These are phyloP conservation scores for Lactarius psammicola DNA, from an alignment of 768 basidiomycete genomes.

Conservation along the genomic window DNA sequence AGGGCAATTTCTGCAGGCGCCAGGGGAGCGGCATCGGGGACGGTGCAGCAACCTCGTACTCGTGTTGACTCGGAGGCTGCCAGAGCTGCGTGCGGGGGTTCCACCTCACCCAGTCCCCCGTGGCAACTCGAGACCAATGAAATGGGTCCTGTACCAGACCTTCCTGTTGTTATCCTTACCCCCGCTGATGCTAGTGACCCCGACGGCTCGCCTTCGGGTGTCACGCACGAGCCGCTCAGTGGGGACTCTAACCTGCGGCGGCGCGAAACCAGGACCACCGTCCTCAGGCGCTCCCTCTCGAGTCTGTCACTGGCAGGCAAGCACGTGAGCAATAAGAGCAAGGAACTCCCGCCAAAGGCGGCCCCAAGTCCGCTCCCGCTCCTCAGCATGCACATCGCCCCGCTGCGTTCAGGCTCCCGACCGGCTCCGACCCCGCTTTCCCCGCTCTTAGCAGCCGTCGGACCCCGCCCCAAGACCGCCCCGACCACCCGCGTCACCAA, in stretches of 20 bases:
- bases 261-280: background rate
- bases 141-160: background rate
- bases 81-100: background rate
- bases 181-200: background rate
- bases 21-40: background rate
- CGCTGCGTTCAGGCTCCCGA: slow-evolving; percentile 16
- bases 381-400: slow-evolving; percentile 2
- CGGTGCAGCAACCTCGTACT: background rate
- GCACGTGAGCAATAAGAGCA: background rate
- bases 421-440: background rate
- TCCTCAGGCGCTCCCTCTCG: background rate
- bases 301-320: background rate
- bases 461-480: slow-evolving; percentile 3
- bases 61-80: background rate
- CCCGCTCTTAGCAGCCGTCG: background rate
- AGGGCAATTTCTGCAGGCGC: background rate
- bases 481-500: slow-evolving; percentile 1
- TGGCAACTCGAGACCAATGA: background rate
- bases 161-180: background rate
- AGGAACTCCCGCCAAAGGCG: background rate
- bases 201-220: background rate
- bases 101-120: background rate
- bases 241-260: background rate
- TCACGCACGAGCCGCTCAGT: background rate
- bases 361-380: background rate